Percentiles rank a stretch among this genome's conserved stretches.
Conservation (phyloP, 192 early-diverging fungal genomes). For the Rhizoclosmatium sp. region DNA sequence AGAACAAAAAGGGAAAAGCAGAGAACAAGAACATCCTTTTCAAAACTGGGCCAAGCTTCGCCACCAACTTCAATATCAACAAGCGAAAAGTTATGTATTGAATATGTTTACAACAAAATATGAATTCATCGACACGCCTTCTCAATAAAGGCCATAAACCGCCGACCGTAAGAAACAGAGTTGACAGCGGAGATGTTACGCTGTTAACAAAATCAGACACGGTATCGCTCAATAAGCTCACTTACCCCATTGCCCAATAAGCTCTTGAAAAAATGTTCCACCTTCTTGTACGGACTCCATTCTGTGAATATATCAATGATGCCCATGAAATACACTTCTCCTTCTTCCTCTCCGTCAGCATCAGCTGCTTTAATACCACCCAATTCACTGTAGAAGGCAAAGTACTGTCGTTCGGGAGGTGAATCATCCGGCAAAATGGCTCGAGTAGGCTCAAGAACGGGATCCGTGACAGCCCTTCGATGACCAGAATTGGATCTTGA, state of each 20-base stretch:
- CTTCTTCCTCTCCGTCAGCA: slow-evolving; percentile 68
- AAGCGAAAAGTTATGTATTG: too few relatives aligned
- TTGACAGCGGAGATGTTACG: slow-evolving; percentile 80
- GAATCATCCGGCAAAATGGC: slow-evolving; percentile 29
- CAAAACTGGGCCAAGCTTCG: too few relatives aligned
- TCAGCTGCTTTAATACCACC: slow-evolving; percentile 86
- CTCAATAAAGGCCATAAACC: slow-evolving; percentile 90
- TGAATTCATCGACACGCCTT: not conserved
- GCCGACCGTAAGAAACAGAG: slow-evolving; percentile 82
- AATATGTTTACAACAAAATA: too few relatives aligned
- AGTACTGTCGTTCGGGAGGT: slow-evolving; percentile 64
- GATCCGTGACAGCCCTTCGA: not conserved
- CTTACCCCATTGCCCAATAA: slow-evolving; percentile 79
- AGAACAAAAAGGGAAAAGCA: too few relatives aligned
- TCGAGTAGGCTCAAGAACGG: slow-evolving; percentile 7
- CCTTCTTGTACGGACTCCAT: slow-evolving; percentile 86
- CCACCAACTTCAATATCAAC: too few relatives aligned
- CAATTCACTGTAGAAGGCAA: slow-evolving; percentile 88
- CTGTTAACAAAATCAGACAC: slow-evolving; percentile 2
- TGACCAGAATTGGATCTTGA: slow-evolving; percentile 6
- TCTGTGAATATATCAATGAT: slow-evolving; percentile 98
- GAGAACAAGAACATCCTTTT: too few relatives aligned
- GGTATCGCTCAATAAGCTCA: not conserved
- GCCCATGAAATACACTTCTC: slow-evolving; percentile 88
- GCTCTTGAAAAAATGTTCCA: slow-evolving; percentile 91